Evolutionary conservation across 169 alveolate genomes (phyloP).

Genomic region (Perkinsus marinus): DNA sequence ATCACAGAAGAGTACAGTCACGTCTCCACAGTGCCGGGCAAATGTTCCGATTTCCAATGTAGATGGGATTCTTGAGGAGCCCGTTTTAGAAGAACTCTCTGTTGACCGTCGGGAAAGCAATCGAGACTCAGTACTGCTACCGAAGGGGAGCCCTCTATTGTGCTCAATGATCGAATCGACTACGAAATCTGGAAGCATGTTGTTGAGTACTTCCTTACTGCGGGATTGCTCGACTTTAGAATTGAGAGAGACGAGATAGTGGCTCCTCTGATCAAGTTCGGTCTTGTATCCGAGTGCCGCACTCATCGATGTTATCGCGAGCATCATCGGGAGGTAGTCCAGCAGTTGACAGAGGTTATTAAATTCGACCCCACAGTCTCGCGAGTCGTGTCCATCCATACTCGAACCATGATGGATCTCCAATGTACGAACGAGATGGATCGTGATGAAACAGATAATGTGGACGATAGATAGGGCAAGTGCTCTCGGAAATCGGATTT

Average conservation of each 20-base stretch:
- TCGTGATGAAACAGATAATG: too few relatives aligned
- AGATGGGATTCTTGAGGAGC: too few relatives aligned
- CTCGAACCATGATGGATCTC: too few relatives aligned
- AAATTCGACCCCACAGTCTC: not conserved
- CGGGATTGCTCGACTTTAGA: constrained; percentile 45
- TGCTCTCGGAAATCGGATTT: too few relatives aligned
- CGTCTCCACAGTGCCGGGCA: too few relatives aligned
- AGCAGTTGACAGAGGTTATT: not conserved
- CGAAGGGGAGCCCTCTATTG: not conserved
- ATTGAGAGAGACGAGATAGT: constrained; percentile 46
- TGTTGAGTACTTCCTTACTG: constrained; percentile 54
- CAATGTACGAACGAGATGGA: too few relatives aligned
- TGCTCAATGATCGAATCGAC: constrained; percentile 65
- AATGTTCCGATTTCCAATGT: too few relatives aligned
- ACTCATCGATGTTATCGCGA: not conserved
- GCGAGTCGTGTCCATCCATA: too few relatives aligned
- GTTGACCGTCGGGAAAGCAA: too few relatives aligned
- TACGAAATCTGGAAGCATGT: constrained; percentile 71
- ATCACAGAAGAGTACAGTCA: too few relatives aligned
- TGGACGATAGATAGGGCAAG: too few relatives aligned
- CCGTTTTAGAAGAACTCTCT: too few relatives aligned
- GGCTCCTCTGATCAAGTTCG: constrained; percentile 58
- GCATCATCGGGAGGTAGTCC: not conserved
- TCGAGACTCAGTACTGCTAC: not conserved
- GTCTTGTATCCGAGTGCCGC: constrained; percentile 52